These are phyloP conservation scores for Lithocarpus polystachyus DNA, from an alignment of 306 rosid species.

Conservation along the genomic window DNA sequence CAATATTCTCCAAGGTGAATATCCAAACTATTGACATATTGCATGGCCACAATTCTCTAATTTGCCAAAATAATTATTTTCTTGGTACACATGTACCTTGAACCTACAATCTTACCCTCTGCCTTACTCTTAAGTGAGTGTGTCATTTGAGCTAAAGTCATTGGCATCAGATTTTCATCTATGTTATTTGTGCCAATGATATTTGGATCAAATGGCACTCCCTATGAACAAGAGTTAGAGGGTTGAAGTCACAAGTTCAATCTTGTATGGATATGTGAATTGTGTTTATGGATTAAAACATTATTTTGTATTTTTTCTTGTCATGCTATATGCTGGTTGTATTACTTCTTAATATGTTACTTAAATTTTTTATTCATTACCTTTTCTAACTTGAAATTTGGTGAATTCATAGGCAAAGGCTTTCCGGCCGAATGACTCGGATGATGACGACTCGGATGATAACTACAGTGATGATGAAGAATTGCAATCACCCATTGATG, in stretches of 20 bases:
- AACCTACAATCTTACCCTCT: not conserved
- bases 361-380: slow-evolving; percentile 10
- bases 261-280: not conserved
- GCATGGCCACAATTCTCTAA: not conserved
- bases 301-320: not conserved
- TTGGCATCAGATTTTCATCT: not conserved
- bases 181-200: not conserved
- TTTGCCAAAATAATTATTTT: not conserved
- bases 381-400: slow-evolving; percentile 7
- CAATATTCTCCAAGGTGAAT: not conserved
- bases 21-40: not conserved
- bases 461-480: slow-evolving; percentile 94
- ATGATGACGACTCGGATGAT: slow-evolving; percentile 79
- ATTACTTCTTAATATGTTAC: not conserved
- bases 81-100: not conserved
- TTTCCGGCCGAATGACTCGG: slow-evolving; percentile 60
- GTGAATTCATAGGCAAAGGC: slow-evolving; percentile 60
- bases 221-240: not conserved
- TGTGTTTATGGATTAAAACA: not conserved
- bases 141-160: not conserved
- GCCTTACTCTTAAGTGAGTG: not conserved
- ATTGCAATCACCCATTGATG: slow-evolving; percentile 96
- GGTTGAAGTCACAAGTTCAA: not conserved
- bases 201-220: not conserved
- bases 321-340: not conserved